A percentile compares a stretch with the other conserved stretches of the same genome.
Evolutionary conservation across 257 asterid species (phyloP).

Genomic region (Mitragyna speciosa): DNA sequence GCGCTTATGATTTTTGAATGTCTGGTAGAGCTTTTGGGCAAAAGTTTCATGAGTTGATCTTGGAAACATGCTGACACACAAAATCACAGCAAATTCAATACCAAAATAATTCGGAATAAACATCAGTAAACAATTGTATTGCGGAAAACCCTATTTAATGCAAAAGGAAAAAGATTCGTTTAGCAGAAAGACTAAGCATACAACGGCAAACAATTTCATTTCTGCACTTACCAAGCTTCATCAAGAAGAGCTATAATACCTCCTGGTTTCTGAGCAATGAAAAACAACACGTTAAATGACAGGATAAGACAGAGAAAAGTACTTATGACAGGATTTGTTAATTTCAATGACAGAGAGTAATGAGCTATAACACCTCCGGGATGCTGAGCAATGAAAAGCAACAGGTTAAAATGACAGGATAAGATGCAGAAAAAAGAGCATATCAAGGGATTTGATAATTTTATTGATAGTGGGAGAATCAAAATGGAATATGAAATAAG

Average conservation of each 20-base stretch:
- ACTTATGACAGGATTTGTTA: neutral
- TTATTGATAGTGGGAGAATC: neutral
- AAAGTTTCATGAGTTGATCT: slow-evolving; percentile 95
- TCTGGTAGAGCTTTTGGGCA: slow-evolving; percentile 92
- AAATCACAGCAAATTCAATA: neutral
- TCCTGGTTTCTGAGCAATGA: slow-evolving; percentile 80
- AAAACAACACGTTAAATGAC: neutral
- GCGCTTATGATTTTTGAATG: slow-evolving; percentile 80
- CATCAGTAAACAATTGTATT: neutral
- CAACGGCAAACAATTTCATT: neutral
- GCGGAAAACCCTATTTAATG: neutral
- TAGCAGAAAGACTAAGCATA: neutral
- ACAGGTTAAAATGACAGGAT: neutral
- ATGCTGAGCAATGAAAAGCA: slow-evolving; percentile 52
- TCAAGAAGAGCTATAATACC: slow-evolving; percentile 98
- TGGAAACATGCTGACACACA: slow-evolving; percentile 77
- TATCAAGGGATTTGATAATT: neutral
- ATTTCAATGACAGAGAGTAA: neutral
- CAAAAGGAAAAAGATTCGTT: neutral
- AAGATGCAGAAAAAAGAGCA: neutral
- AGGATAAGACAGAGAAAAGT: neutral
- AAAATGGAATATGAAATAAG: neutral
- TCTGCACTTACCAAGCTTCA: slow-evolving; percentile 85
- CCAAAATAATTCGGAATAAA: neutral
- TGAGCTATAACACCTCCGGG: slow-evolving; percentile 98